A percentile compares a stretch with the other conserved stretches of the same genome.
Conservation (phyloP, 495 filamentous ascomycete genomes). For the Hypomontagnella monticulosa region DNA sequence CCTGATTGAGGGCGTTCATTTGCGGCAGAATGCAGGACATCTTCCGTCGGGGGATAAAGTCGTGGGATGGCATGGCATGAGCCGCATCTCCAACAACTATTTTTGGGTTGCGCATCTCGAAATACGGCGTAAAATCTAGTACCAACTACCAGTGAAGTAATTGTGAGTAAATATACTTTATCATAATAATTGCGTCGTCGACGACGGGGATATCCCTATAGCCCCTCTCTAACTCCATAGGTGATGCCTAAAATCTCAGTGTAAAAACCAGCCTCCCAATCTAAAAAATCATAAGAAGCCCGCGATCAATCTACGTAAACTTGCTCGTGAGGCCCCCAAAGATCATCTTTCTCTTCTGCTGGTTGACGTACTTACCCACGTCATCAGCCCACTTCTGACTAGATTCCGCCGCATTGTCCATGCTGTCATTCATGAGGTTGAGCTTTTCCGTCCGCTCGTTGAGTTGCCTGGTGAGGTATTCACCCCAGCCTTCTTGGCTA, state of each 20-base stretch:
- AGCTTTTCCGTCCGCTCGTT: slow-evolving; percentile 91
- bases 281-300: not conserved
- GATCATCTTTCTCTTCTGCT: slow-evolving; percentile 84
- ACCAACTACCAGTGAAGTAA: not conserved
- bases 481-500: slow-evolving; percentile 63
- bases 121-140: not conserved
- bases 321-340: slow-evolving; percentile 67
- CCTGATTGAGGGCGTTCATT: slow-evolving; percentile 36
- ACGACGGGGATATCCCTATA: slow-evolving; percentile 23
- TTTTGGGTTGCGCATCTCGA: not conserved
- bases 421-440: slow-evolving; percentile 80
- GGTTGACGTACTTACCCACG: slow-evolving; percentile 82
- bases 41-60: slow-evolving; percentile 31
- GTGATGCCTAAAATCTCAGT: not conserved
- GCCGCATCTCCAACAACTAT: slow-evolving; percentile 10
- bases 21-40: slow-evolving; percentile 52
- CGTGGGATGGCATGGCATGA: not conserved
- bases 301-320: slow-evolving; percentile 46
- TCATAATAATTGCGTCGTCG: slow-evolving; percentile 11
- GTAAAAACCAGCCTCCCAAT: slow-evolving; percentile 1
- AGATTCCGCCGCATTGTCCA: slow-evolving; percentile 81
- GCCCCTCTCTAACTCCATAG: slow-evolving; percentile 14
- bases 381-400: slow-evolving; percentile 85
- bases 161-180: slow-evolving; percentile 4
- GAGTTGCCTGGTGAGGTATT: slow-evolving; percentile 79